Conservation (phyloP, 2,329 filamentous ascomycete species). For the Chaetomium strumarium region DNA sequence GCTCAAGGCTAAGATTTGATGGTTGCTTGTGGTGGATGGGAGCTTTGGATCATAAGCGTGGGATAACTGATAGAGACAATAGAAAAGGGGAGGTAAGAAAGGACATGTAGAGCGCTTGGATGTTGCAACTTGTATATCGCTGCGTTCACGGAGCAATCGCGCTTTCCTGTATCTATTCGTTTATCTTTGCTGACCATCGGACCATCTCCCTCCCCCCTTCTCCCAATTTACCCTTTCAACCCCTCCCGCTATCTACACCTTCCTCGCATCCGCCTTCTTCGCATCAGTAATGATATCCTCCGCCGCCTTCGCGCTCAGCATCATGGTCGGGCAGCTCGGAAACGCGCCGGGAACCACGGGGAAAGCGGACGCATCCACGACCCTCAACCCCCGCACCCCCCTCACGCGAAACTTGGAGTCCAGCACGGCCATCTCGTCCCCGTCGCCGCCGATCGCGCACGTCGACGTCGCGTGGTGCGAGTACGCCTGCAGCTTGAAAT, state of each 20-base stretch:
- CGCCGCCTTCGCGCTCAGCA: constrained; percentile 56
- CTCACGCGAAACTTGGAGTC: constrained; percentile 53
- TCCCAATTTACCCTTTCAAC: too few species aligned
- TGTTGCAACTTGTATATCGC: too few species aligned
- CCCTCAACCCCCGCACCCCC: constrained; percentile 49
- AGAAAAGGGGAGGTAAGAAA: too few species aligned
- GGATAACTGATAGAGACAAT: too few species aligned
- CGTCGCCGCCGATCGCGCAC: constrained; percentile 49
- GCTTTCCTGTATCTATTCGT: too few species aligned
- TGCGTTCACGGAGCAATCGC: too few species aligned
- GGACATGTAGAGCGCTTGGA: too few species aligned
- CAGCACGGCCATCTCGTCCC: constrained; percentile 51
- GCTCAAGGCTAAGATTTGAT: constrained; percentile 13
- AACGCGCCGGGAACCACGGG: constrained; percentile 42
- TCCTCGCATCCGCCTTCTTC: constrained; percentile 9
- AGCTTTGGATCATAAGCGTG: too few species aligned
- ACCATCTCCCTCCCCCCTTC: too few species aligned
- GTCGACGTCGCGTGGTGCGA: constrained; percentile 55
- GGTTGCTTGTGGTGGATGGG: too few species aligned
- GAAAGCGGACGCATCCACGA: constrained; percentile 57
- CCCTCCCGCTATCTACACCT: too few species aligned
- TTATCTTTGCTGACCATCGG: too few species aligned
- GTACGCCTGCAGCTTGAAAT: constrained; percentile 41
- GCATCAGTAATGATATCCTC: constrained; percentile 32
- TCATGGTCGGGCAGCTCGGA: constrained; percentile 46